Conservation (phyloP, 2,329 filamentous ascomycete genomes). For the Exophiala lecanii-corni region DNA sequence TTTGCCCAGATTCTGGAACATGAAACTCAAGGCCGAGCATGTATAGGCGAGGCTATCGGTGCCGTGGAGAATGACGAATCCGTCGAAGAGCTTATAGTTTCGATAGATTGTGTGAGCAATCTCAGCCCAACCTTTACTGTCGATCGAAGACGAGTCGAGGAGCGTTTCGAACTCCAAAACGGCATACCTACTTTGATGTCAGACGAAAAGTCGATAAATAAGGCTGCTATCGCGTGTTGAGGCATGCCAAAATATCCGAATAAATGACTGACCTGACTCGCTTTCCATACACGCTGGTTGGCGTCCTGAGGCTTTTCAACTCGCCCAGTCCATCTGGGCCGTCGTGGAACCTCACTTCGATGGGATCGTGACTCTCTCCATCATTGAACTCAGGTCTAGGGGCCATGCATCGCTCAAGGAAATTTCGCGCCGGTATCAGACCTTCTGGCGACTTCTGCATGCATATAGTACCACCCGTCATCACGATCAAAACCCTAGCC, state of each 20-base stretch:
- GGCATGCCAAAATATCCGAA: too few relatives aligned
- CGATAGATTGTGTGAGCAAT: slow-evolving; percentile 74
- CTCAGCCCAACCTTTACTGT: slow-evolving; percentile 77
- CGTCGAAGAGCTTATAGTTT: slow-evolving; percentile 86
- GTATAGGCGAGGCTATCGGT: slow-evolving; percentile 89
- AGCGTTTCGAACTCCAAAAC: slow-evolving; percentile 80
- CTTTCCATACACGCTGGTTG: slow-evolving; percentile 71
- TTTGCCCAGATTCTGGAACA: slow-evolving; percentile 86
- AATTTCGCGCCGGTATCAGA: slow-evolving; percentile 73
- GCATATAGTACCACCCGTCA: slow-evolving; percentile 78
- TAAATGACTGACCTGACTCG: slow-evolving; percentile 57
- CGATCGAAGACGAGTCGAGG: slow-evolving; percentile 86
- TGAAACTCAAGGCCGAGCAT: slow-evolving; percentile 85
- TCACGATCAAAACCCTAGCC: slow-evolving; percentile 80
- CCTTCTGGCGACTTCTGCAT: slow-evolving; percentile 80
- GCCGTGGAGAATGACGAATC: slow-evolving; percentile 85
- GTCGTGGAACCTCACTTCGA: slow-evolving; percentile 53
- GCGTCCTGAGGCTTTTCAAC: slow-evolving; percentile 71
- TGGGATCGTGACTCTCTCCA: slow-evolving; percentile 52
- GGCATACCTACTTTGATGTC: slow-evolving; percentile 50
- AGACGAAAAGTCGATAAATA: too few relatives aligned
- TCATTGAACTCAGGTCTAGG: slow-evolving; percentile 85
- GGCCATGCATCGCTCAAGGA: slow-evolving; percentile 76
- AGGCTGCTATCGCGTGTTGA: too few relatives aligned
- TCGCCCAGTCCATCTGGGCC: slow-evolving; percentile 36